A percentile compares a stretch with the other conserved stretches of the same genome.
Conservation (phyloP, 345 rosid species). For the Odontarrhena argentea region DNA sequence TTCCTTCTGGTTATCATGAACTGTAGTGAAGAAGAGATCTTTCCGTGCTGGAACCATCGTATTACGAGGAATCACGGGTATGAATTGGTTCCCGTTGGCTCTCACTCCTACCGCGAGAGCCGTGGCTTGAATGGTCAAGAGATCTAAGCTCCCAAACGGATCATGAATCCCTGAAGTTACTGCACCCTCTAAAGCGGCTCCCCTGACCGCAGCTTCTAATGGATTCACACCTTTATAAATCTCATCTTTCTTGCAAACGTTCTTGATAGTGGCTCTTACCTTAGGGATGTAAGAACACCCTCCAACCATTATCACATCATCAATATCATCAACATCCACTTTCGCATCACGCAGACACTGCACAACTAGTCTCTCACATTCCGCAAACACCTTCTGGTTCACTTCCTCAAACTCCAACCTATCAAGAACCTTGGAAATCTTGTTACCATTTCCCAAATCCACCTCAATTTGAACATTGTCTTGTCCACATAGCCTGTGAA, state of each 20-base stretch:
- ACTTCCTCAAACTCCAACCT: conserved; percentile 75
- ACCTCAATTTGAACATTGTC: conserved; percentile 56
- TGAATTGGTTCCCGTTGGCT: conserved; percentile 58
- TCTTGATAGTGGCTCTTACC: conserved; percentile 50
- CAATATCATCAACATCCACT: conserved; percentile 56
- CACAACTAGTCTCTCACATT: conserved; percentile 57
- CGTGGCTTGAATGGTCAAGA: conserved; percentile 78
- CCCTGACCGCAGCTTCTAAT: conserved; percentile 77
- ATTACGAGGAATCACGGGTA: conserved; percentile 67
- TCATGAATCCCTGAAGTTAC: conserved; percentile 81
- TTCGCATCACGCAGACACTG: conserved; percentile 76
- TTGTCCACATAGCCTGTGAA: conserved; percentile 61
- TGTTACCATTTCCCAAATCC: conserved; percentile 65
- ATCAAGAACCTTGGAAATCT: conserved; percentile 50
- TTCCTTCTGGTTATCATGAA: conserved; percentile 67
- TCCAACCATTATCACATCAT: conserved; percentile 77
- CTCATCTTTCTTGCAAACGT: conserved; percentile 56
- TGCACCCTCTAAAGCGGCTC: conserved; percentile 91
- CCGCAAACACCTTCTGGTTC: conserved; percentile 60
- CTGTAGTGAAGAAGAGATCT: conserved; percentile 70
- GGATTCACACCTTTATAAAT: conserved; percentile 59
- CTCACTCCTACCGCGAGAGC: conserved; percentile 69
- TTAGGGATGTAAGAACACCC: conserved; percentile 78
- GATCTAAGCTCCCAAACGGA: conserved; percentile 81
- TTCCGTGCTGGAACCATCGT: conserved; percentile 79